Percentiles rank a stretch among this genome's conserved stretches.
These are phyloP conservation scores for Marchantia polymorpha DNA, from an alignment of 225 moss, liverwort and hornwort species.

Conservation along the genomic window DNA sequence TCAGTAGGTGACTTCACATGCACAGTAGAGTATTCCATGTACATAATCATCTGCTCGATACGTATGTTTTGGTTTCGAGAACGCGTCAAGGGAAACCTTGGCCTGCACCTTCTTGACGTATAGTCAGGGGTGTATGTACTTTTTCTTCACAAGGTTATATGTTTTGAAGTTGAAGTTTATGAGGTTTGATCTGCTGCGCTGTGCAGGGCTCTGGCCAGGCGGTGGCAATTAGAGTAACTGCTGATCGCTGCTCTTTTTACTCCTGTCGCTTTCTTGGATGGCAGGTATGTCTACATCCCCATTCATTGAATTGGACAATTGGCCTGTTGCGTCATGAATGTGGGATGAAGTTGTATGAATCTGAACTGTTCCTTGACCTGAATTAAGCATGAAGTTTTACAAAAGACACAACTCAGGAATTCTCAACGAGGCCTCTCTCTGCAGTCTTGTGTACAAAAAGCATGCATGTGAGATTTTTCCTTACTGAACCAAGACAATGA, in stretches of 20 bases:
- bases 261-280: slow-evolving; percentile 84
- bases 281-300: slow-evolving; percentile 42
- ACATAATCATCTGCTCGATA: neutral
- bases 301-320: neutral
- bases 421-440: too few relatives aligned
- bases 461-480: too few relatives aligned
- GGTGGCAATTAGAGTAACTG: slow-evolving; percentile 85
- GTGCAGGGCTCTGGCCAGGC: slow-evolving; percentile 83
- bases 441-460: too few relatives aligned
- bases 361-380: too few relatives aligned
- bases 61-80: neutral
- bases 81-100: too few relatives aligned
- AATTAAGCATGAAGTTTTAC: too few relatives aligned
- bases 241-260: slow-evolving; percentile 92
- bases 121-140: too few relatives aligned
- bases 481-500: too few relatives aligned
- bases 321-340: neutral
- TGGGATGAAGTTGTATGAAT: neutral
- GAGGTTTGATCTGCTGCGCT: neutral
- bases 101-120: too few relatives aligned
- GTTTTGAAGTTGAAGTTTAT: neutral
- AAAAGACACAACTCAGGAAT: too few relatives aligned
- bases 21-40: neutral
- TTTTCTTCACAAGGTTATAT: neutral
- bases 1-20: too few relatives aligned